Evolutionary conservation across 768 basidiomycete genomes (phyloP).

Genomic region (Multifurca ochricompacta): DNA sequence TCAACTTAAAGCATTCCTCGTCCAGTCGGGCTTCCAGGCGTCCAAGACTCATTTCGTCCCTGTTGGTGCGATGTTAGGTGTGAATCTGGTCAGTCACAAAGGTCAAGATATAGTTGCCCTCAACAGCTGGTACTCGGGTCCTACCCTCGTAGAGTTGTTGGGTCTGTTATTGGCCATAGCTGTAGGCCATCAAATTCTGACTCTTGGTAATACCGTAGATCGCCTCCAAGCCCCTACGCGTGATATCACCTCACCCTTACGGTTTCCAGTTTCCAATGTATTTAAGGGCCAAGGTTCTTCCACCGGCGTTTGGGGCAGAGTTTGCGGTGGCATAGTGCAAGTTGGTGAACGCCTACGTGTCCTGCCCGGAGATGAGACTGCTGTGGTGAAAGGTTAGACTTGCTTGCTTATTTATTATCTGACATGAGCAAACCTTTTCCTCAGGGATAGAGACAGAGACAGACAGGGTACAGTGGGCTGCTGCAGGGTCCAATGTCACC

Average conservation of each 20-base stretch:
- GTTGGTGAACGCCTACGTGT: constrained; percentile 84
- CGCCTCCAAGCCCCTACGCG: constrained; percentile 71
- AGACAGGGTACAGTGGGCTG: constrained; percentile 72
- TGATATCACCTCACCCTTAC: constrained; percentile 66
- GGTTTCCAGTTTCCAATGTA: constrained; percentile 90
- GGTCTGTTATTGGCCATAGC: constrained; percentile 39
- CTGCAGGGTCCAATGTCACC: constrained; percentile 85
- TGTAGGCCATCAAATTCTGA: background rate
- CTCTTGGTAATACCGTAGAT: constrained; percentile 40
- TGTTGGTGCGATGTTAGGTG: constrained; percentile 82
- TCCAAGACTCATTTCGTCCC: constrained; percentile 81
- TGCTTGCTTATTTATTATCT: background rate
- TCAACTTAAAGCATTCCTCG: constrained; percentile 68
- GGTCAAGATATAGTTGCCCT: constrained; percentile 41
- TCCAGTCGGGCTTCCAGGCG: constrained; percentile 78
- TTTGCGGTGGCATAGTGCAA: constrained; percentile 85
- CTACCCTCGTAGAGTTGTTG: constrained; percentile 74
- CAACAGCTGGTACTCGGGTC: constrained; percentile 75
- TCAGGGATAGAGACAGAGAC: constrained; percentile 84
- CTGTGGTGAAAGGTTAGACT: constrained; percentile 52
- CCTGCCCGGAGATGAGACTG: constrained; percentile 88
- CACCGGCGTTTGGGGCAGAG: constrained; percentile 70
- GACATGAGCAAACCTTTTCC: background rate
- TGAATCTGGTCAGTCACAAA: constrained; percentile 60
- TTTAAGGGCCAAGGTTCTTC: constrained; percentile 83